Evolutionary conservation across 2,329 filamentous ascomycete genomes (phyloP).

Genomic region (Chalaropsis thielavioides): DNA sequence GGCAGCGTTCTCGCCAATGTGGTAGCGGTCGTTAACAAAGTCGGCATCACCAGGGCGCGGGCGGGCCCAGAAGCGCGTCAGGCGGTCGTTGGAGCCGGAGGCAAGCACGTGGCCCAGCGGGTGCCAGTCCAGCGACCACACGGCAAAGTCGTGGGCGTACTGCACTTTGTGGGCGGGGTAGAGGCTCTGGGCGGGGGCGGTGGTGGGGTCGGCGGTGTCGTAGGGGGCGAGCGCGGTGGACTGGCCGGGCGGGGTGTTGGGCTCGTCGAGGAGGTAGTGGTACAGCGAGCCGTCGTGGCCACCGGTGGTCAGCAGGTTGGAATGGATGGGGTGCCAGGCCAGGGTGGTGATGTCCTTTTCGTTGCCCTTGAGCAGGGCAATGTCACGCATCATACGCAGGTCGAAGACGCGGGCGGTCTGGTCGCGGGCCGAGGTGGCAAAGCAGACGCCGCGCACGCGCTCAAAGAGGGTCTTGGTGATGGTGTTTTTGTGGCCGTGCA

Average conservation of each 20-base stretch:
- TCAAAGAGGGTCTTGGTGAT: conserved; percentile 90
- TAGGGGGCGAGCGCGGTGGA: conserved; percentile 65
- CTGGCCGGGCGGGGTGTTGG: conserved; percentile 65
- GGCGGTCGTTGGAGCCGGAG: conserved; percentile 89
- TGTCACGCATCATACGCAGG: conserved; percentile 94
- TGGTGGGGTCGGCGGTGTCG: conserved; percentile 64
- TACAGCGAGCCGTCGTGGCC: conserved; percentile 79
- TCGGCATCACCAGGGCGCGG: conserved; percentile 76
- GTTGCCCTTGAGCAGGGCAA: conserved; percentile 81
- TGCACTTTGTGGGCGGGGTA: conserved; percentile 77
- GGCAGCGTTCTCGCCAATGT: conserved; percentile 84
- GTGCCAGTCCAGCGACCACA: conserved; percentile 98
- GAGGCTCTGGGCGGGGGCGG: conserved; percentile 75
- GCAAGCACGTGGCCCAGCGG: conserved; percentile 89
- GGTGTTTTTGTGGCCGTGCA: conserved; percentile 94
- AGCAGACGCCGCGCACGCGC: conserved; percentile 63
- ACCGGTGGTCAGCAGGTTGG: conserved; percentile 77
- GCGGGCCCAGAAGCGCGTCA: conserved; percentile 93
- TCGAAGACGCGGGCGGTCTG: conserved; percentile 90
- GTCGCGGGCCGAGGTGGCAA: conserved; percentile 86
- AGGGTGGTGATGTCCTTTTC: conserved; percentile 92
- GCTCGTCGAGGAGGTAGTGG: conserved; percentile 92
- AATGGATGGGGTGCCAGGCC: conserved; percentile 85
- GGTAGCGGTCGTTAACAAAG: conserved; percentile 78
- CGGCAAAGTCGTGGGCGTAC: conserved; percentile 83